Conservation (phyloP, 352 stramenopile genomes). For the Phytophthora crassamura region DNA sequence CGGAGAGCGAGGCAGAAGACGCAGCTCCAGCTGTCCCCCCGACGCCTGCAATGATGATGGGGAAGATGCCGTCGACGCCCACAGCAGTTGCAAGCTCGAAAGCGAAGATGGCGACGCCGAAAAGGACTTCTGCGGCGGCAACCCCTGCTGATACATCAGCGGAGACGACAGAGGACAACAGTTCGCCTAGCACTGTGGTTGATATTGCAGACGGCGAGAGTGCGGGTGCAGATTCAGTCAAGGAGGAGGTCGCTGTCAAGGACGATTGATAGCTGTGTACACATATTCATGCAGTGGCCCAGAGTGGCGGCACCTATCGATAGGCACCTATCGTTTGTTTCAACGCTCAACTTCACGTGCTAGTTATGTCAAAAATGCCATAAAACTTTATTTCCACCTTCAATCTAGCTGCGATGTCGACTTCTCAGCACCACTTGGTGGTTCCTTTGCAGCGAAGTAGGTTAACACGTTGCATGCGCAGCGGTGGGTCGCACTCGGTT, state of each 20-base stretch:
- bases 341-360: too few species aligned
- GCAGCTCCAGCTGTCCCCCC: conserved; percentile 11
- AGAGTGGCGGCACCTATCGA: too few species aligned
- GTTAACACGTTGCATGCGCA: too few species aligned
- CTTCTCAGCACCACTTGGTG: too few species aligned
- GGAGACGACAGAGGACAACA: neutral
- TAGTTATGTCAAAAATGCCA: too few species aligned
- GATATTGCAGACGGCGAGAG: conserved; percentile 1
- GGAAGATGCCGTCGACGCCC: conserved; percentile 23
- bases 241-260: conserved; percentile 8
- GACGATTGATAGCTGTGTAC: conserved; percentile 25
- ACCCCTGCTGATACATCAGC: neutral
- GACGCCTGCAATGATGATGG: conserved; percentile 24
- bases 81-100: conserved; percentile 9
- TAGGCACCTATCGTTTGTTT: too few species aligned
- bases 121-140: neutral
- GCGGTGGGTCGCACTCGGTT: too few species aligned
- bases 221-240: neutral
- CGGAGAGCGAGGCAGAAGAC: conserved; percentile 6
- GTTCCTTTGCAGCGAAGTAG: too few species aligned
- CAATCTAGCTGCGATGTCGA: too few species aligned
- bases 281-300: conserved; percentile 2
- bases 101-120: conserved; percentile 5
- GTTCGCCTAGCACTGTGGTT: neutral
- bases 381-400: too few species aligned